Evolutionary conservation across 2,329 filamentous ascomycete genomes (phyloP).

Genomic region (Neonectria coccinea): DNA sequence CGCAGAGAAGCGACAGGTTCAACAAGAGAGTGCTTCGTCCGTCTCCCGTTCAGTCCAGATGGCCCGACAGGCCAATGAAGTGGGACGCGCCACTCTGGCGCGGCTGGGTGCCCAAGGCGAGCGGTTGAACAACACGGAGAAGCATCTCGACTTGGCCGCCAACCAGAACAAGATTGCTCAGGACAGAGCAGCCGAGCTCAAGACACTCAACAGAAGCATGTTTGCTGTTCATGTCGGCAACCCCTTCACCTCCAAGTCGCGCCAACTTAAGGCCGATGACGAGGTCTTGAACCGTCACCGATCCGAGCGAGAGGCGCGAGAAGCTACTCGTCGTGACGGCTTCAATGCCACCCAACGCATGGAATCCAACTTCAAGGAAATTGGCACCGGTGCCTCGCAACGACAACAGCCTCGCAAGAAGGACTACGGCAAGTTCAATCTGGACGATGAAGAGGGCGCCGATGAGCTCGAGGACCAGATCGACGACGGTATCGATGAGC

Average conservation of each 20-base stretch:
- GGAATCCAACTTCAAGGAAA: constrained; percentile 62
- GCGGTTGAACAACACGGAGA: constrained; percentile 83
- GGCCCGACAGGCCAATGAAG: constrained; percentile 58
- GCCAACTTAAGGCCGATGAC: constrained; percentile 73
- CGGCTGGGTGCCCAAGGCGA: constrained; percentile 84
- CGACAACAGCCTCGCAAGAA: constrained; percentile 53
- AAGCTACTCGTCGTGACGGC: constrained; percentile 67
- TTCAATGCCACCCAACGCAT: constrained; percentile 65
- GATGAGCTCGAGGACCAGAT: constrained; percentile 64
- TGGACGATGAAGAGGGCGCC: constrained; percentile 75
- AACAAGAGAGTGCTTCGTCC: constrained; percentile 73
- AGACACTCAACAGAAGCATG: constrained; percentile 89
- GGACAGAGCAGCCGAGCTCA: constrained; percentile 84
- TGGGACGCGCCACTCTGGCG: constrained; percentile 78
- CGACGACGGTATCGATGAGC: constrained; percentile 71
- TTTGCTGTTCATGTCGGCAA: constrained; percentile 85
- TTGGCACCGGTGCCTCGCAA: constrained; percentile 47
- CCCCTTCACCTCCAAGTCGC: constrained; percentile 78
- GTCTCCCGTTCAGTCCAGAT: constrained; percentile 55
- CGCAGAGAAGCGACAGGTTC: constrained; percentile 71
- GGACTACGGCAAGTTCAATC: constrained; percentile 74
- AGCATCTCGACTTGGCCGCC: constrained; percentile 83
- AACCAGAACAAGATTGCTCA: constrained; percentile 81
- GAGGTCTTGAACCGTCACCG: constrained; percentile 77
- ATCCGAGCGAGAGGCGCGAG: constrained; percentile 72